A percentile compares a stretch with the other conserved stretches of the same genome.
phyloP scores from a whole-genome alignment of 805 yeast species.

The Candida takata region DNA sequence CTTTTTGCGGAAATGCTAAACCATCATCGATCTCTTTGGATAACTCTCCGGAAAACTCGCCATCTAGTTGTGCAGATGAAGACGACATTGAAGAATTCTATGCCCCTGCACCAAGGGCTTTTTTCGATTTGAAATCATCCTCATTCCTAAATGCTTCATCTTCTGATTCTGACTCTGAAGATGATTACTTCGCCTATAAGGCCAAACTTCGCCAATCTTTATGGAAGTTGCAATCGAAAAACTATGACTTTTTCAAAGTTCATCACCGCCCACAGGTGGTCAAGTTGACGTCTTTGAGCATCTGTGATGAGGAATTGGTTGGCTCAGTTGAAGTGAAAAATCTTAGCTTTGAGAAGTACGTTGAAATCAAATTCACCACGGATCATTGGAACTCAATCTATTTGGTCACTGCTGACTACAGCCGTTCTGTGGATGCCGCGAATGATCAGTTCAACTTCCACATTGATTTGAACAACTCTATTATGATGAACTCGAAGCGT shows the following conservation, averaged over 20 bases:
- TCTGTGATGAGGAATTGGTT: conserved; percentile 34
- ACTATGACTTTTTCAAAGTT: conserved; percentile 13
- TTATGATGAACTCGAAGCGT: conserved; percentile 13
- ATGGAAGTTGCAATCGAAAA: conserved; percentile 15
- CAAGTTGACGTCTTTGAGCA: conserved; percentile 31
- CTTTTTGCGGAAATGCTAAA: conserved; percentile 52
- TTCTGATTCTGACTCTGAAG: conserved; percentile 17
- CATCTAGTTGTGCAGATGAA: conserved; percentile 9
- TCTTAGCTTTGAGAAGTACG: conserved; percentile 32
- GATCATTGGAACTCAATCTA: conserved; percentile 45
- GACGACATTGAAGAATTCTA: background rate
- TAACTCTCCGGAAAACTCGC: conserved; percentile 36
- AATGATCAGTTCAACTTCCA: conserved; percentile 43
- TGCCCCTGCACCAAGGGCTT: conserved; percentile 15
- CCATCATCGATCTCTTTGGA: conserved; percentile 60
- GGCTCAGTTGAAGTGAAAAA: conserved; percentile 36
- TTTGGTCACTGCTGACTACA: conserved; percentile 27
- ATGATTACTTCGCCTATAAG: conserved; percentile 16
- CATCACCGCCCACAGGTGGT: conserved; percentile 22
- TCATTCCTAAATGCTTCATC: conserved; percentile 10
- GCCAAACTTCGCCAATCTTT: conserved; percentile 9
- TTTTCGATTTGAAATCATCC: conserved; percentile 17
- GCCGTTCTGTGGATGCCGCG: conserved; percentile 15
- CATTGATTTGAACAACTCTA: conserved; percentile 32
- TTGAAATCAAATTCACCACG: conserved; percentile 40